Evolutionary conservation across 345 rosid species (phyloP), one percentile per base, ranked within the genome.

Genomic region (Aurinia saxatilis): DNA sequence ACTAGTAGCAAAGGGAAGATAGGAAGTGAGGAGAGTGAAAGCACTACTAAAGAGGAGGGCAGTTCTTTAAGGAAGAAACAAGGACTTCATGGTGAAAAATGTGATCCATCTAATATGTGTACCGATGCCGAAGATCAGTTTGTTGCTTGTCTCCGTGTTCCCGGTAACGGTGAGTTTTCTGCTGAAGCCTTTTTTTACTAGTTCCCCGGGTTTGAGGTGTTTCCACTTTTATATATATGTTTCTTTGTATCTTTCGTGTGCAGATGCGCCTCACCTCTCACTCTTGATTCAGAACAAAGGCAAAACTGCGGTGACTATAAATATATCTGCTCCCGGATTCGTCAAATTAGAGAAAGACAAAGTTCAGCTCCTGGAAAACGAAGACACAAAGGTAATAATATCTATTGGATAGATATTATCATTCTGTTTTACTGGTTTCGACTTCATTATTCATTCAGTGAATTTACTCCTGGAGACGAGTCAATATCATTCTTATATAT

Each of bases 131-230:
- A 76, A 6, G 59, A 79, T 38, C 73, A 84, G 39, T 73, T 90
- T 59, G 85, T 82, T 16, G 97, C 95, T 34, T 87, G 97, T 79
- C 71, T 90, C 7, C 83, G 86, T 60, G 90, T 87, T 58, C 86
- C 95, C 0, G 95, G 97, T 66, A 80, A 83, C 52, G 92, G 95
- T 87, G 60, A 45, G 78, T 41, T n/a, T 58, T 31, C 4, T 12
- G 4, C 10, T 29, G 0, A 35, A 23, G 31, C 8, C 39, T 62
- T 19, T 47, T 4, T 47, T 8, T 17, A 18, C 10, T 21, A 9
- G 2, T 18, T n/a, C 21, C 11, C 2, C 0, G 6, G 10, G 25
- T 16, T 41, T 59, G 41, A 44, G 64, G 14, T 67, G 8, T 12
- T 29, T 29, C 30, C 14, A 16, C 29, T 3, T 21, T 21, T 21